A percentile compares a stretch with the other conserved stretches of the same genome.
phyloP scores from a whole-genome alignment of 176 grass and related monocot species.

The Zoysia japonica region DNA sequence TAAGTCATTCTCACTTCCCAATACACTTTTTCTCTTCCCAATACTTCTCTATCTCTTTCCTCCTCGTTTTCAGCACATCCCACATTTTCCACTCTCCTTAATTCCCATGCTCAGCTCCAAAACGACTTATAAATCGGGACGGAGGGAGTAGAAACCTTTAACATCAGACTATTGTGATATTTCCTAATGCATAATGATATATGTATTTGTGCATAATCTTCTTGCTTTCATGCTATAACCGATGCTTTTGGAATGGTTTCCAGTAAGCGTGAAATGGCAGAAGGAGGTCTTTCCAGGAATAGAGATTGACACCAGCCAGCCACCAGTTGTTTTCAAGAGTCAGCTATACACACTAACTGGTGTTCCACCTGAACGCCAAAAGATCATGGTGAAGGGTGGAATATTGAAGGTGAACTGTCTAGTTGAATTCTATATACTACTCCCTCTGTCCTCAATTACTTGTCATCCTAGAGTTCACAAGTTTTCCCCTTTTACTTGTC shows the following conservation, averaged over 20 bases:
- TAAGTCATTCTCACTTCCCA: too few species aligned
- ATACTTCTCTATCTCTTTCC: too few species aligned
- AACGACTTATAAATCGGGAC: too few species aligned
- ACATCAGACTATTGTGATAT: conserved; percentile 6
- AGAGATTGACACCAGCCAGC: conserved; percentile 87
- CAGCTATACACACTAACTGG: conserved; percentile 93
- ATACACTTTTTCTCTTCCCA: too few species aligned
- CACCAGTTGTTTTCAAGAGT: conserved; percentile 87
- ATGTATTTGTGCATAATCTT: neutral
- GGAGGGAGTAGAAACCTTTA: too few species aligned
- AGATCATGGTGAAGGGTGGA: conserved; percentile 98
- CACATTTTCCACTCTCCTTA: too few species aligned
- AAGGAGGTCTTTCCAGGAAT: conserved; percentile 81
- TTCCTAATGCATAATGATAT: conserved; percentile 11
- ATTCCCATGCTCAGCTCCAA: too few species aligned
- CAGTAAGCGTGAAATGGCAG: conserved; percentile 99
- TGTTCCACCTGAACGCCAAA: conserved; percentile 94
- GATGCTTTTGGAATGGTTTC: conserved; percentile 37
- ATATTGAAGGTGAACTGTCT: conserved; percentile 78
- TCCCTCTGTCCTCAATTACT: too few species aligned
- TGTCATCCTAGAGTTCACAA: too few species aligned
- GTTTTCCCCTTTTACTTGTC: too few species aligned
- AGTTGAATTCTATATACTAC: conserved; percentile 3
- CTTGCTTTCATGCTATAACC: conserved; percentile 13
- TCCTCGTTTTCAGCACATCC: too few species aligned